Conservation (phyloP, 495 filamentous ascomycete genomes). For the Penicillium flavigenum region DNA sequence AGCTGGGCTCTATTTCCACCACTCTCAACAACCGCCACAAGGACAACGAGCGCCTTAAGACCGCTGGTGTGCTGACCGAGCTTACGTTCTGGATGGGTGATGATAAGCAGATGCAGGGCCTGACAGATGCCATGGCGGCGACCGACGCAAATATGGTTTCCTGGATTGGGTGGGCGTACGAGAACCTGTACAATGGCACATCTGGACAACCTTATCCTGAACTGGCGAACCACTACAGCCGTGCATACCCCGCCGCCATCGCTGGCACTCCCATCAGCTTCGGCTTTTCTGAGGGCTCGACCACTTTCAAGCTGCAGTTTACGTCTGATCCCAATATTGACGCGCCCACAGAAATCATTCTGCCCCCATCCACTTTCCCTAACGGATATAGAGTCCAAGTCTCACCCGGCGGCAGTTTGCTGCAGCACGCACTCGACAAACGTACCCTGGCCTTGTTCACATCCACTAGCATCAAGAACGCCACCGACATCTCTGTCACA, state of each 20-base stretch:
- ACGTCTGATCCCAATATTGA: slow-evolving; percentile 16
- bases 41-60: slow-evolving; percentile 17
- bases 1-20: slow-evolving; percentile 17
- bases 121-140: slow-evolving; percentile 20
- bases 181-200: slow-evolving; percentile 19
- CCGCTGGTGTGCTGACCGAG: slow-evolving; percentile 16
- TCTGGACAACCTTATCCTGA: slow-evolving; percentile 16
- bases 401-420: slow-evolving; percentile 14
- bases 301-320: slow-evolving; percentile 16
- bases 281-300: slow-evolving; percentile 15
- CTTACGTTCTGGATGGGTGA: slow-evolving; percentile 23
- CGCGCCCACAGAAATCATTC: slow-evolving; percentile 17
- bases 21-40: slow-evolving; percentile 20
- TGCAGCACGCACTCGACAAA: slow-evolving; percentile 13
- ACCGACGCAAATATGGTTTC: slow-evolving; percentile 24
- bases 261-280: slow-evolving; percentile 18
- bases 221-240: slow-evolving; percentile 19
- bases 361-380: slow-evolving; percentile 17
- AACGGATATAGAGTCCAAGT: slow-evolving; percentile 15
- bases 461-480: slow-evolving; percentile 9
- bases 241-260: slow-evolving; percentile 19
- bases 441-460: slow-evolving; percentile 20
- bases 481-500: slow-evolving; percentile 17
- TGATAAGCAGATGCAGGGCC: slow-evolving; percentile 20
- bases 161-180: slow-evolving; percentile 24